Conservation (phyloP, 2,329 filamentous ascomycete genomes). For the Aspergillus pseudoterreus region DNA sequence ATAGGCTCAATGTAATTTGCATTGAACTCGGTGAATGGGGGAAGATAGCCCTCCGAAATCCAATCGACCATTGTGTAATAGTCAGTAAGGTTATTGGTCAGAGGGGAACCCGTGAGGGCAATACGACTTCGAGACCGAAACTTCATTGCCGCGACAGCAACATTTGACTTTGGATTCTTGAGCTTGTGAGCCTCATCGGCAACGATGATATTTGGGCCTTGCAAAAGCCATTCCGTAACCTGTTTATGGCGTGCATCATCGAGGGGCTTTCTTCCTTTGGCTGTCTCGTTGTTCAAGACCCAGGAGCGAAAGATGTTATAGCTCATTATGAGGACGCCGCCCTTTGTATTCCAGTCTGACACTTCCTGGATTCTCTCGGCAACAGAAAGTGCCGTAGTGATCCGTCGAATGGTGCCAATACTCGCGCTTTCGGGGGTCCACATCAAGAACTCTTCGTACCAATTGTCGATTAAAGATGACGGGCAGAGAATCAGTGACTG, state of each 20-base stretch:
- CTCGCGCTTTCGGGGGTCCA: slow-evolving; percentile 59
- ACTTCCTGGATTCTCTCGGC: slow-evolving; percentile 47
- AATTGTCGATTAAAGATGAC: slow-evolving; percentile 71
- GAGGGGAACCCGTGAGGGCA: slow-evolving; percentile 79
- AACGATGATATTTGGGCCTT: slow-evolving; percentile 68
- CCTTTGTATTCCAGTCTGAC: slow-evolving; percentile 57
- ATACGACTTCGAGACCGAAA: slow-evolving; percentile 70
- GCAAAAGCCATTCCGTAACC: slow-evolving; percentile 50
- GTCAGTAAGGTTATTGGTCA: slow-evolving; percentile 79
- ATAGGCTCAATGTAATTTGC: slow-evolving; percentile 71
- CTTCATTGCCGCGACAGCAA: slow-evolving; percentile 52
- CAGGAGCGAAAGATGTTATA: slow-evolving; percentile 64
- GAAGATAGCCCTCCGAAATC: slow-evolving; percentile 77
- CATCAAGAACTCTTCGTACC: slow-evolving; percentile 69
- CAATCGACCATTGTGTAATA: slow-evolving; percentile 87
- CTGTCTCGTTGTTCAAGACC: slow-evolving; percentile 33
- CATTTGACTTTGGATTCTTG: slow-evolving; percentile 60
- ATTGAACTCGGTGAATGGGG: slow-evolving; percentile 64
- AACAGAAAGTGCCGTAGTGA: slow-evolving; percentile 45
- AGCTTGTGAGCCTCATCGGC: slow-evolving; percentile 81
- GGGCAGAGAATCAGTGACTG: slow-evolving; percentile 74
- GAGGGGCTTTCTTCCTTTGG: slow-evolving; percentile 20
- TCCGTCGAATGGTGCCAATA: slow-evolving; percentile 55
- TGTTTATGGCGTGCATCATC: slow-evolving; percentile 37
- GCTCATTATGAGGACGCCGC: slow-evolving; percentile 73